Conservation (phyloP, 75 land plant genomes). For the Selaginella tamariscina region DNA sequence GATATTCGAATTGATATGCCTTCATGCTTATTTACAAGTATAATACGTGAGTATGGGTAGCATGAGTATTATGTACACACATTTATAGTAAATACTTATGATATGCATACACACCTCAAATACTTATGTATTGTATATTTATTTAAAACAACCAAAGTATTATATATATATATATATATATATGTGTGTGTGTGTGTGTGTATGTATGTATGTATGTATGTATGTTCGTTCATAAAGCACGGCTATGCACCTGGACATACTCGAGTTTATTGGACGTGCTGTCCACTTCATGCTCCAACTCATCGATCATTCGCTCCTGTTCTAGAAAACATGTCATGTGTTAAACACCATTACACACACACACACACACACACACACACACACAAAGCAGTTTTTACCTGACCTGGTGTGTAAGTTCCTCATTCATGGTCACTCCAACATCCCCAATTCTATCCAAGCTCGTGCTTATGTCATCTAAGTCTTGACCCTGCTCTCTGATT, state of each 20-base stretch:
- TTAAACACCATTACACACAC: no score
- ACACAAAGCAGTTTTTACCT: constrained; percentile 1
- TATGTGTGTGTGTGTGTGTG: no score
- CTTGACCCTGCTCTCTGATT: constrained; percentile 83
- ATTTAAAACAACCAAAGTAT: neutral
- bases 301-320: constrained; percentile 75
- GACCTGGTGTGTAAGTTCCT: constrained; percentile 79
- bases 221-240: no score
- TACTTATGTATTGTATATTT: neutral
- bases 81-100: no score
- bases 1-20: no score
- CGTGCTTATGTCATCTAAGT: constrained; percentile 84
- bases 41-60: neutral
- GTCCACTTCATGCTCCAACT: constrained; percentile 73
- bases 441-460: constrained; percentile 81
- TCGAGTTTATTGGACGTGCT: constrained; percentile 78
- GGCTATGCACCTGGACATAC: constrained; percentile 65
- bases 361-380: no score
- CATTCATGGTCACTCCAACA: constrained; percentile 90
- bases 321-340: neutral
- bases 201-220: no score
- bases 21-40: no score
- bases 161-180: neutral
- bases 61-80: neutral
- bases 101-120: no score